Conservation (phyloP, 2,329 filamentous ascomycete species). For the Epichloe brachyelytri region DNA sequence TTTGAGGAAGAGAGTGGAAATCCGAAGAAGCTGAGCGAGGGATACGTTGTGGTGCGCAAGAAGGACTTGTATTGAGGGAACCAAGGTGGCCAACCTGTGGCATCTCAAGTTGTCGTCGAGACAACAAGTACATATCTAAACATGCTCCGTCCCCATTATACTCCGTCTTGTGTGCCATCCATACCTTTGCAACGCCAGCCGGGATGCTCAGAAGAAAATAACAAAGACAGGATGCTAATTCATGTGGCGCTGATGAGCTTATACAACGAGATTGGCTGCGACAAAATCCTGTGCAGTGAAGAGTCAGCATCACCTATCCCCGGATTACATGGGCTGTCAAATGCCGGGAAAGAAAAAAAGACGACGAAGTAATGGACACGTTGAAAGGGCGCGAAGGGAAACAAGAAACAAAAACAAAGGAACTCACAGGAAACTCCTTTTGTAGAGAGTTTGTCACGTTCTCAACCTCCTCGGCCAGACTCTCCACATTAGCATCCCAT, state of each 20-base stretch:
- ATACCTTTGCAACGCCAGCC: background rate
- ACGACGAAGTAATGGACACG: too few relatives aligned
- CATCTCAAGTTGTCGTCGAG: background rate
- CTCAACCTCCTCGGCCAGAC: slow-evolving; percentile 79
- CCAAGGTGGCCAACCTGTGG: background rate
- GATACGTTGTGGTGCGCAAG: slow-evolving; percentile 41
- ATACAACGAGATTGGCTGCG: slow-evolving; percentile 35
- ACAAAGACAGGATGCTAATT: background rate
- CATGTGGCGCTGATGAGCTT: background rate
- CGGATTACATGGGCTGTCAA: background rate
- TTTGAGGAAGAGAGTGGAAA: slow-evolving; percentile 40
- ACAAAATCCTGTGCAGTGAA: slow-evolving; percentile 37
- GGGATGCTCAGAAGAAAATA: background rate
- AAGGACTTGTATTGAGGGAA: slow-evolving; percentile 34
- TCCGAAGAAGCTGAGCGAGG: slow-evolving; percentile 32
- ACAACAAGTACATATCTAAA: background rate
- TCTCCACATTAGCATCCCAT: slow-evolving; percentile 85
- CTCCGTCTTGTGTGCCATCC: background rate
- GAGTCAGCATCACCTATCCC: background rate
- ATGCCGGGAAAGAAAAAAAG: background rate
- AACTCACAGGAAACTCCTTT: slow-evolving; percentile 57
- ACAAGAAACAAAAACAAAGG: background rate
- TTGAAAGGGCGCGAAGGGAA: too few relatives aligned
- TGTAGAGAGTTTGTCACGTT: slow-evolving; percentile 71
- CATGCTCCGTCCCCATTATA: background rate